Evolutionary conservation across 1,284 basidiomycete genomes (phyloP), one percentile per base, ranked within the genome.

Genomic region (Apiotrichum porosum): DNA sequence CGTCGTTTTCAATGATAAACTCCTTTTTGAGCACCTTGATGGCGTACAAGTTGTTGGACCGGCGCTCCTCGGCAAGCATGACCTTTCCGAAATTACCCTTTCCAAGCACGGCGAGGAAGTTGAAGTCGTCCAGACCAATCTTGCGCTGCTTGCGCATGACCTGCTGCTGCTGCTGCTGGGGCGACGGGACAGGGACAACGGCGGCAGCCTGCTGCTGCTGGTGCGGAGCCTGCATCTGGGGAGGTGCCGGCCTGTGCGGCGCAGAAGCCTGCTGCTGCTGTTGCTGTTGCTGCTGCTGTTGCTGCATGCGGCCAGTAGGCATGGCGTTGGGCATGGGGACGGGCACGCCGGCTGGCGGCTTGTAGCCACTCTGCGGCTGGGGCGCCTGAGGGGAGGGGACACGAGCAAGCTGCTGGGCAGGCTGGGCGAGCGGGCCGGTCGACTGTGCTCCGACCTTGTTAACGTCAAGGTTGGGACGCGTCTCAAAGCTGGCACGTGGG

Each of bases 1-100:
- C 95, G 74, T 99, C 95, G 61, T 99, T 98, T 71, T 99, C 95
- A 62, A 99, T 98, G 72, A 98, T 98, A 67, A 98, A 98, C 76
- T 98, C 95, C 73, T 99, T 99, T 80, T 99, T 99, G 69, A 99
- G 75, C 32, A 99, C 95, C 76, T 99, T 99, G 80, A 99, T 97
- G n/a, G 95, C 95, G 71, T 88, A 98, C 51, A 98, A 74, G 51
- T 81, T 83, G 63, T 83, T 90, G 23, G 83, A 81, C 65, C 81
- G 83, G 81, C 97, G 98, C 78, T 99, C 95, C 74, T 99, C 95
- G 17, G 95, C 95, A 47, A 98, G 78, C 95, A 98, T 98, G 74
- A 99, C 95, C 74, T 99, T 98, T 49, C 95, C 95, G 65, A 99
- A 99, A 75, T 98, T 99, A 68, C 95, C 95, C 75, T 98, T 98